phyloP scores from a whole-genome alignment of 129 eudicot genomes.

The Gnaphalium uliginosum region DNA sequence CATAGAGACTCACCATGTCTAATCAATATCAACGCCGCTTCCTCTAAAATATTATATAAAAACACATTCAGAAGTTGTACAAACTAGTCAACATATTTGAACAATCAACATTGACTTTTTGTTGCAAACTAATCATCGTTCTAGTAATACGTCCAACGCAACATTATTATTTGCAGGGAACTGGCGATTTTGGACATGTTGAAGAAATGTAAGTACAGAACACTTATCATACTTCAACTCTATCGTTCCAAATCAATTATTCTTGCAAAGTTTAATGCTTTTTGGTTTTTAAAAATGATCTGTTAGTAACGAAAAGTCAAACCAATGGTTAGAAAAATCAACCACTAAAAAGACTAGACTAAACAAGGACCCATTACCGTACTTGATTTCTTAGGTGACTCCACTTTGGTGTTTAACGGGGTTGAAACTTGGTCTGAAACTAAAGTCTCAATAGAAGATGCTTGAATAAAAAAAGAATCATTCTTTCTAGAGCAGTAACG shows the following conservation, averaged over 20 bases:
- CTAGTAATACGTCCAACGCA: too few species aligned
- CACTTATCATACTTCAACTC: not conserved
- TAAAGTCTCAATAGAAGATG: slow-evolving; percentile 61
- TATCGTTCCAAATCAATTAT: not conserved
- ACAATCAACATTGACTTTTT: too few species aligned
- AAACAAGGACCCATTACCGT: slow-evolving; percentile 18
- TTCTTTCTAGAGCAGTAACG: slow-evolving; percentile 39
- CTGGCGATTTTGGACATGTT: not conserved
- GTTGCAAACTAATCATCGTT: too few species aligned
- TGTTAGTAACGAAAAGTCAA: slow-evolving; percentile 12
- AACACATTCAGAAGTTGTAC: not conserved
- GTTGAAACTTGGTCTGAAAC: slow-evolving; percentile 49
- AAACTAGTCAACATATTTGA: too few species aligned
- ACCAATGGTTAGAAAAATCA: slow-evolving; percentile 9
- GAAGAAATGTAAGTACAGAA: not conserved
- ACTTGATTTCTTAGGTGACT: slow-evolving; percentile 72
- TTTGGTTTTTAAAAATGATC: slow-evolving; percentile 1
- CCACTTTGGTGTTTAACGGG: slow-evolving; percentile 51
- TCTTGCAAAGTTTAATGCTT: not conserved
- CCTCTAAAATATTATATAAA: not conserved
- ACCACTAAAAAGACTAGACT: not conserved
- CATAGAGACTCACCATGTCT: slow-evolving; percentile 95
- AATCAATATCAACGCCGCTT: slow-evolving; percentile 54
- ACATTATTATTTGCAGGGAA: not conserved
- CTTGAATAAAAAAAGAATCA: slow-evolving; percentile 49